Conservation (phyloP, 306 rosid genomes). For the Rubus parviflorus region DNA sequence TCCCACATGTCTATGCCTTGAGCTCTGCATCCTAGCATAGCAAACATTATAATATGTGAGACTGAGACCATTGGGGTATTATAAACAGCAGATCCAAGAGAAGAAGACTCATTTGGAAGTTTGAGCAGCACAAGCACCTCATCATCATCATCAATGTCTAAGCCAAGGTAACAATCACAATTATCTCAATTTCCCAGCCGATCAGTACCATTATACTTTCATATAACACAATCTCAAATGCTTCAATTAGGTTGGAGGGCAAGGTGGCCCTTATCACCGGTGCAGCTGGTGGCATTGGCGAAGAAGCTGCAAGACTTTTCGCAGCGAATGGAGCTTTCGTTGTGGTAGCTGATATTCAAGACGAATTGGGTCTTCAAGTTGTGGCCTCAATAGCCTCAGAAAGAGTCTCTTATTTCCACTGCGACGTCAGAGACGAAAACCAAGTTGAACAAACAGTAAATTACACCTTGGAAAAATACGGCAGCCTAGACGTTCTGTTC, state of each 20-base stretch:
- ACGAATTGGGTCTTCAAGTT: slow-evolving; percentile 58
- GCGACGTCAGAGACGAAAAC: slow-evolving; percentile 79
- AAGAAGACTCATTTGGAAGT: slow-evolving; percentile 34
- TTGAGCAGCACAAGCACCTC: slow-evolving; percentile 27
- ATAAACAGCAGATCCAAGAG: slow-evolving; percentile 36
- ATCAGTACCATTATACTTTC: background rate
- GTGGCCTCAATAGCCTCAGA: slow-evolving; percentile 50
- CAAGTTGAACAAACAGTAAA: slow-evolving; percentile 59
- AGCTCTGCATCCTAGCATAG: background rate
- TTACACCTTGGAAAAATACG: slow-evolving; percentile 56
- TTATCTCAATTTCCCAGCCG: slow-evolving; percentile 4
- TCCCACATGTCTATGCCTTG: background rate
- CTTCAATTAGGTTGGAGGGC: slow-evolving; percentile 58
- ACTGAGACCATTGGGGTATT: background rate
- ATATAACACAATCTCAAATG: background rate
- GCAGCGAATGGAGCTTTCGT: slow-evolving; percentile 64
- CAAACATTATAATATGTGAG: background rate
- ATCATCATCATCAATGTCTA: slow-evolving; percentile 39
- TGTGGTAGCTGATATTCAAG: slow-evolving; percentile 74
- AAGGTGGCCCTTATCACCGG: slow-evolving; percentile 85
- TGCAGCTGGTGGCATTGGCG: slow-evolving; percentile 89
- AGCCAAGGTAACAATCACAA: slow-evolving; percentile 40
- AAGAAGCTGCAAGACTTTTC: slow-evolving; percentile 62
- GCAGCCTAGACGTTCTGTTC: slow-evolving; percentile 61
- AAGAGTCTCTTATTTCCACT: slow-evolving; percentile 58